Evolutionary conservation across 805 yeast genomes (phyloP), one percentile per base, ranked within the genome.

Genomic region (Osmozyma mogii): DNA sequence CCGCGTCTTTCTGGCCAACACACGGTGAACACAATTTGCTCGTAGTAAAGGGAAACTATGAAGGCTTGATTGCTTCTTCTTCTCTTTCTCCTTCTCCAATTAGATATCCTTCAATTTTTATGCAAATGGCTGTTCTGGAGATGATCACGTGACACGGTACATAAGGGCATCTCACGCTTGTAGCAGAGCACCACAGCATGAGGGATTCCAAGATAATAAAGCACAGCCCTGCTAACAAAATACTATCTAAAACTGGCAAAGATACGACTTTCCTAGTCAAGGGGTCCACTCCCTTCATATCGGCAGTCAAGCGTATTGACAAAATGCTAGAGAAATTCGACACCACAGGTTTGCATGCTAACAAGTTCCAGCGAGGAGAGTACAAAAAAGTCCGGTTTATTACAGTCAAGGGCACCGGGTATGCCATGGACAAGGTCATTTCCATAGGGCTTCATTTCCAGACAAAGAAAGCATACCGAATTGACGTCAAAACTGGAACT

Each of bases 331-430:
- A 50, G 4, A 65, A 63, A 27, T 61, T 73, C 37, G 54, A 56
- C 32, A 50, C 47, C 23, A 32, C 47, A 16, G 31, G 37, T 13
- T 31, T 27, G 26, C 42, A 36, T 21, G 33, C 30, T 9, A 31
- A 32, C 26, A 54, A 58, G 36, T 54, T 38, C 34, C 53, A 55
- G 28, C 49, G 49, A 15, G 38, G 59, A 17, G 49, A 50, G 30
- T 58, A 62, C 33, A 65, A 65, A 32, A 63, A 59, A 22, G 57
- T 58, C 1, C 45, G 58, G 16, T 71, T 60, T 45, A 63, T 84
- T 6, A 61, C 68, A 0, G 67, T 87, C 3, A 54, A 72, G 31
- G 96, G 94, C 0, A 76, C 84, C 80, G 95, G 95, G 3, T 48
- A 48, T 15, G 47, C 88, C 7, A 72, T 81, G 7, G 75, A 69